Percentiles rank a stretch among this genome's conserved stretches.
phyloP scores from a whole-genome alignment of 495 filamentous ascomycete species.

The Thozetella sp. region DNA sequence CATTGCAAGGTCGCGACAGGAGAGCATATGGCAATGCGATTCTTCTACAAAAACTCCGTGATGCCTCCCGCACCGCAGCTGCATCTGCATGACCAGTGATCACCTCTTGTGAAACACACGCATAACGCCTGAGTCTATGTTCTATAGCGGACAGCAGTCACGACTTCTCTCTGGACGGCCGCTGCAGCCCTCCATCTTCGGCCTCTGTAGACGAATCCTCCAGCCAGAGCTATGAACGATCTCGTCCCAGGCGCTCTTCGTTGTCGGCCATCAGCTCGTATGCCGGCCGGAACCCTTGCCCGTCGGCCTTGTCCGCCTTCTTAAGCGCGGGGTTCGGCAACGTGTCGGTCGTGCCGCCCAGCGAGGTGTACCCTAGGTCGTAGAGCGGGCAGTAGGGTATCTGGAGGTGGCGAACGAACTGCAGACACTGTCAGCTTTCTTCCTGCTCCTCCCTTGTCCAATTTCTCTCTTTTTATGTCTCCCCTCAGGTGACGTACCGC shows the following conservation, averaged over 20 bases:
- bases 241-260: constrained; percentile 83
- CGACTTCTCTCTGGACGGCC: too few species aligned
- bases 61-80: too few species aligned
- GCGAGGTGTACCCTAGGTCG: constrained; percentile 64
- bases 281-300: constrained; percentile 69
- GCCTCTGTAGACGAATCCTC: too few species aligned
- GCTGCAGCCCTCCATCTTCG: too few species aligned
- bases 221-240: too few species aligned
- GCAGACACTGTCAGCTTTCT: constrained; percentile 15
- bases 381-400: constrained; percentile 86
- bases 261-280: constrained; percentile 84
- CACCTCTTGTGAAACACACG: not conserved
- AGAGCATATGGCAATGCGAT: not conserved
- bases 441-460: not conserved
- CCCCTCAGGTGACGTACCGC: constrained; percentile 50
- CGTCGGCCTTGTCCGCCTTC: constrained; percentile 31
- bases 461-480: not conserved
- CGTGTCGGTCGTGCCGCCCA: constrained; percentile 90
- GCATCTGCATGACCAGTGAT: too few species aligned
- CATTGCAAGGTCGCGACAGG: not conserved
- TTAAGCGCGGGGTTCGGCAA: constrained; percentile 79
- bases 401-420: constrained; percentile 81
- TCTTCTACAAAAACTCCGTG: not conserved
- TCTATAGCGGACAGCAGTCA: not conserved
- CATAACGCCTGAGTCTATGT: not conserved